Percentiles rank a stretch among this genome's conserved stretches.
These are phyloP conservation scores for Umbelopsis ramanniana DNA, from an alignment of 192 early-diverging fungal genomes.

Conservation along the genomic window DNA sequence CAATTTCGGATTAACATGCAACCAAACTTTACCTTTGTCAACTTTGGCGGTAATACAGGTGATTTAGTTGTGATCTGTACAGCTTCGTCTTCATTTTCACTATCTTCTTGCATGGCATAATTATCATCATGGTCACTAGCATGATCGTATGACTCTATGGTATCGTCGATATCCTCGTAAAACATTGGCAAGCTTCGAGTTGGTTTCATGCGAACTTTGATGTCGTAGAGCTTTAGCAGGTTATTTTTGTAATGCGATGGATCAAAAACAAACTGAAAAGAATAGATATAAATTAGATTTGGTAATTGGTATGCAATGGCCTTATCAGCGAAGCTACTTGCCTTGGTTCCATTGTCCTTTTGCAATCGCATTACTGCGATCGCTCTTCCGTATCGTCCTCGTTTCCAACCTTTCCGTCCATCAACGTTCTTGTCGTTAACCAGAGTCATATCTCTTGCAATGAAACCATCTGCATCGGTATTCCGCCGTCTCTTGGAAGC, in stretches of 20 bases:
- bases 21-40: background rate
- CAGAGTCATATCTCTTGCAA: conserved; percentile 69
- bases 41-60: background rate
- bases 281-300: background rate
- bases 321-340: background rate
- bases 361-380: conserved; percentile 70
- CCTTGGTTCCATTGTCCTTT: conserved; percentile 54
- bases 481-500: conserved; percentile 50
- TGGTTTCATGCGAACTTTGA: conserved; percentile 41
- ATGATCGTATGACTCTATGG: conserved; percentile 1
- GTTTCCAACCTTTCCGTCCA: conserved; percentile 68
- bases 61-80: no score
- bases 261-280: conserved; percentile 62
- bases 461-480: conserved; percentile 45
- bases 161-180: conserved; percentile 33
- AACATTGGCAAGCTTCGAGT: conserved; percentile 25
- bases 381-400: conserved; percentile 71
- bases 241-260: conserved; percentile 70
- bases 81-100: conserved; percentile 28
- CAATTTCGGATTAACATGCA: conserved; percentile 13
- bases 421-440: conserved; percentile 73
- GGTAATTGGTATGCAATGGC: background rate
- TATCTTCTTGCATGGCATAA: conserved; percentile 17
- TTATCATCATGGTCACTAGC: conserved; percentile 23
- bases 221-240: conserved; percentile 59